Percentiles rank a stretch among this genome's conserved stretches.
Evolutionary conservation across 805 yeast genomes (phyloP).

Genomic region (Saccharomycopsis fermentans): DNA sequence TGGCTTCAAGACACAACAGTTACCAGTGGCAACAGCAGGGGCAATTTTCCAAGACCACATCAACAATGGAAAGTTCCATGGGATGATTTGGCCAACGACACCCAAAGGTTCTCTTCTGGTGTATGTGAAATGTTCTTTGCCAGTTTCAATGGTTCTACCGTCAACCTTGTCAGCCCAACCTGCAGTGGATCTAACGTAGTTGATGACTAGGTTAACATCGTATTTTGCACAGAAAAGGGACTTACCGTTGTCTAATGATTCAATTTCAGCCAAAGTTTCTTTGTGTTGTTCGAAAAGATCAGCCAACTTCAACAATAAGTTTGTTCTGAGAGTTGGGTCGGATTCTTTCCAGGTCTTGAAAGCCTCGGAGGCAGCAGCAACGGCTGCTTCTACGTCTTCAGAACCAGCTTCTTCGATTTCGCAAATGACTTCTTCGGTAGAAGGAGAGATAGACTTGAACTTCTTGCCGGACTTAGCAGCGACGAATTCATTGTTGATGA

Average conservation of each 20-base stretch:
- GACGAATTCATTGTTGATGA: constrained; percentile 56
- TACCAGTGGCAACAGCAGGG: constrained; percentile 60
- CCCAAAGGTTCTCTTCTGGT: constrained; percentile 58
- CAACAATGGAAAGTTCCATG: constrained; percentile 65
- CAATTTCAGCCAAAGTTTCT: constrained; percentile 40
- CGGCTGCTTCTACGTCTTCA: constrained; percentile 43
- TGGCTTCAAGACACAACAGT: constrained; percentile 51
- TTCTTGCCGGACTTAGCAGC: constrained; percentile 44
- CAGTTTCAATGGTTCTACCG: constrained; percentile 41
- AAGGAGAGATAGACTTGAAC: constrained; percentile 44
- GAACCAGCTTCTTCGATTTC: constrained; percentile 41
- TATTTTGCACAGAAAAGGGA: constrained; percentile 37
- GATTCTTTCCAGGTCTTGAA: constrained; percentile 42
- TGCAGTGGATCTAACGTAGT: constrained; percentile 41
- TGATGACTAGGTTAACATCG: constrained; percentile 38
- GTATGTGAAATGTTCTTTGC: constrained; percentile 40
- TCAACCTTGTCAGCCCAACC: constrained; percentile 44
- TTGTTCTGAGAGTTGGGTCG: constrained; percentile 36
- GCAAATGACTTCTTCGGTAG: constrained; percentile 51
- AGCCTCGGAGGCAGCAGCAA: constrained; percentile 59
- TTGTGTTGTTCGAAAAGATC: constrained; percentile 39
- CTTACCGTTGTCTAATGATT: constrained; percentile 46
- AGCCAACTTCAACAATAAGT: constrained; percentile 35
- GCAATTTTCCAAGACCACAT: constrained; percentile 63
- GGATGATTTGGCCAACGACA: constrained; percentile 62